phyloP scores from a whole-genome alignment of 768 basidiomycete species.

The Kondoa malvinella region DNA sequence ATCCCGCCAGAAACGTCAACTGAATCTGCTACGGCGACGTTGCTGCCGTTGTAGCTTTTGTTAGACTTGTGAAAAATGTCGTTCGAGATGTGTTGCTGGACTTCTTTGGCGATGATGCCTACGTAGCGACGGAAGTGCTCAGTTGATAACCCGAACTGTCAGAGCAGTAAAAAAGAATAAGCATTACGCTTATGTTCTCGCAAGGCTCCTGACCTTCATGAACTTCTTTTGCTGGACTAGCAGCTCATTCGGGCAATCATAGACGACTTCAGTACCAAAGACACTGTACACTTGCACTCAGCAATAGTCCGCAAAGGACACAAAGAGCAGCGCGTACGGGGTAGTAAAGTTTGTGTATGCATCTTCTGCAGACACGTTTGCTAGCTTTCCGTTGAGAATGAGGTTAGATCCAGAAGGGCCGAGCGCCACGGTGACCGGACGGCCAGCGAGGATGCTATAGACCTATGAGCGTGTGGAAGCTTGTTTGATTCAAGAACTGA shows the following conservation, averaged over 20 bases:
- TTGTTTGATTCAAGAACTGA: conserved; percentile 2
- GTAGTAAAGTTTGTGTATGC: conserved; percentile 48
- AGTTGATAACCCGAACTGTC: conserved; percentile 61
- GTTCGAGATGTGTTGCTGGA: conserved; percentile 16
- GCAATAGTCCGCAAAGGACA: not conserved
- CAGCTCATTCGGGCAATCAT: conserved; percentile 85
- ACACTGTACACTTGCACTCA: conserved; percentile 32
- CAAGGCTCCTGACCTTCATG: conserved; percentile 50
- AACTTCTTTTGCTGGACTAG: conserved; percentile 99
- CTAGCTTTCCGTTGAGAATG: conserved; percentile 79
- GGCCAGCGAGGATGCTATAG: conserved; percentile 52
- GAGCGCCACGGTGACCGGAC: conserved; percentile 74
- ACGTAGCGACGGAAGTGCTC: conserved; percentile 78
- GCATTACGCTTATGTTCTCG: not conserved
- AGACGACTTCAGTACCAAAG: conserved; percentile 94
- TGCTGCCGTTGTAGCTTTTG: conserved; percentile 5
- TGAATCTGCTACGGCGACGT: conserved; percentile 32
- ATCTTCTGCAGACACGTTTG: conserved; percentile 83
- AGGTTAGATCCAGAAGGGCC: conserved; percentile 87
- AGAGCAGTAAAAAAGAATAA: not conserved
- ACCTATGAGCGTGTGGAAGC: not conserved
- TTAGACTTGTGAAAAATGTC: conserved; percentile 19
- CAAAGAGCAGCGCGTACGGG: conserved; percentile 28
- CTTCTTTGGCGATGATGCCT: conserved; percentile 29
- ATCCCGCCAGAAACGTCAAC: conserved; percentile 63